These are phyloP conservation scores for Scenedesmus sp. DNA, from an alignment of 163 green algal genomes.

Conservation along the genomic window DNA sequence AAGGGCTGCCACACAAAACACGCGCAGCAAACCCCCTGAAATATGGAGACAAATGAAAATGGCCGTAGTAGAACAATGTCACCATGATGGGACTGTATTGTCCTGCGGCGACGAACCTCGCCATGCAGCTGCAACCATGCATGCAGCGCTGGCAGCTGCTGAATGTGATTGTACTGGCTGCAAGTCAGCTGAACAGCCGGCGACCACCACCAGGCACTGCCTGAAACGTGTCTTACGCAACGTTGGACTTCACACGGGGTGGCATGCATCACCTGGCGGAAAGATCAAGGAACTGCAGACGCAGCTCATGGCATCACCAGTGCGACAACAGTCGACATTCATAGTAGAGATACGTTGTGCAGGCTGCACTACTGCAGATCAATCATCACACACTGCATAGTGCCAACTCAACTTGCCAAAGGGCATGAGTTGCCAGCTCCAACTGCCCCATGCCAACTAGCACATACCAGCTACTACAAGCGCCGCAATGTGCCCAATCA, in stretches of 20 bases:
- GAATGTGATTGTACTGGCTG: not conserved
- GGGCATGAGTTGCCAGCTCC: too few species aligned
- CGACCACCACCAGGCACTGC: not conserved
- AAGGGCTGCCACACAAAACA: too few species aligned
- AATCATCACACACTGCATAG: not conserved
- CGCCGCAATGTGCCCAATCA: too few species aligned
- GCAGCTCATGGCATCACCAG: not conserved
- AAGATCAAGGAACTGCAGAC: not conserved
- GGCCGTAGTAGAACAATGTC: not conserved
- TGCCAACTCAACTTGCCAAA: not conserved
- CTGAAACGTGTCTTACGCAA: not conserved
- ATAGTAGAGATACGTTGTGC: not conserved
- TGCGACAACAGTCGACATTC: not conserved
- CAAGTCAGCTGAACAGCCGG: not conserved
- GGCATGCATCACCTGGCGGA: not conserved
- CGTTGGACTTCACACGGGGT: not conserved
- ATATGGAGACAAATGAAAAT: not conserved
- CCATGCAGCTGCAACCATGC: not conserved
- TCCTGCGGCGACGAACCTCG: not conserved
- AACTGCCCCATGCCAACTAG: too few species aligned
- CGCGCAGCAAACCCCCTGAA: not conserved
- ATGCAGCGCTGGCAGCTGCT: not conserved
- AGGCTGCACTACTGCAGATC: not conserved
- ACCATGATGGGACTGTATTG: too few species aligned
- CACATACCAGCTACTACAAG: too few species aligned